Base-by-base conservation (phyloP, 495 filamentous ascomycete genomes). In the Penicillium malachiteum region DNA sequence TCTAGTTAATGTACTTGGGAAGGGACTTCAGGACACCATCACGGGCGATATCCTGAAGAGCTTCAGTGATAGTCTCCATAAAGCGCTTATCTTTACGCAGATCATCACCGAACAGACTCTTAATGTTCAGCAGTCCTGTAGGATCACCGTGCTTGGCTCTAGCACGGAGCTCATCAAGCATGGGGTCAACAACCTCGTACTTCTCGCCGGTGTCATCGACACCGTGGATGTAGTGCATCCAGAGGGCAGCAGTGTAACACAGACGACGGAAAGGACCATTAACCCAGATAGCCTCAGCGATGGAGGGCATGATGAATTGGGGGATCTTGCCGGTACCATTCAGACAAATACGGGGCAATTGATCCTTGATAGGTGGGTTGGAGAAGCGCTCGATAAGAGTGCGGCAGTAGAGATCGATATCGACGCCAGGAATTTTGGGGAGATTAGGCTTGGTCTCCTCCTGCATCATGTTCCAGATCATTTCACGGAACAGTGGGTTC, bases 241-340 rank as follows among this genome's bases (percentile, higher is more conserved):
- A 78, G 18, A 71, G 71, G 11, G 76, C 76, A 0, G 72, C 70
- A 42, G 71, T 63, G 57, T 77, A 78, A 59, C 69, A 74, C 43
- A 78, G 65, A 7, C 72, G 71, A 9, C 72, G 71, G 70, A 78
- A 75, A 2, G 74, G 73, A n/a, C 68, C 70, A 12, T 58, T 70
- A 0, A 65, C 70, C 73, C 71, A 74, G 51, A 78, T 78, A 7
- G 68, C 68, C 62, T 78, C 76, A 51, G 76, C 76, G 50, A 78
- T 73, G 2, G 74, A 74, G 7, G 76, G 76, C 74, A 78, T 78
- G 60, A 78, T 78, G 56, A 78, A 78, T 59, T 78, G 76, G 3
- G 76, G 76, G 54, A 78, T 72, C 70, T 78, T 78, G 66, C 76
- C 74, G 4, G 76, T 74, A 14, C 67, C 76, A 47, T 75, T 75